A percentile compares a stretch with the other conserved stretches of the same genome.
These are phyloP conservation scores for Trichosporon faecale DNA, from an alignment of 1,284 basidiomycete genomes.

Conservation along the genomic window DNA sequence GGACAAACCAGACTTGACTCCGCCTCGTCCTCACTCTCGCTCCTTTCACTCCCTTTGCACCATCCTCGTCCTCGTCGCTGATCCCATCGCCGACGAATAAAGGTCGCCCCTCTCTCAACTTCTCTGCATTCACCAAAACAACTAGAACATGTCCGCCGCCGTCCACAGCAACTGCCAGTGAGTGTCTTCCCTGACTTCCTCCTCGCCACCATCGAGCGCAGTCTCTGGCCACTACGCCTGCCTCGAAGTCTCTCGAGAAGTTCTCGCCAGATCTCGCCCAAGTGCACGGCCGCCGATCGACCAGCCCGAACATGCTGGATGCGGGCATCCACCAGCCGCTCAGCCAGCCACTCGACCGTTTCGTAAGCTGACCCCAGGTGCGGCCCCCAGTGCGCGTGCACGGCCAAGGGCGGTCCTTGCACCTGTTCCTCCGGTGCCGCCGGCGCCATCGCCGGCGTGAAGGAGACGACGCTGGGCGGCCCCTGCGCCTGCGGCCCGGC, in stretches of 20 bases:
- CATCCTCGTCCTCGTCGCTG: too few relatives aligned
- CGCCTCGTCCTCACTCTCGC: neutral
- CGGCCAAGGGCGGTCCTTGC: neutral
- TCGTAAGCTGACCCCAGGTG: constrained; percentile 4
- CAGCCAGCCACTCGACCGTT: neutral
- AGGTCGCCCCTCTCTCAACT: neutral
- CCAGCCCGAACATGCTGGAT: neutral
- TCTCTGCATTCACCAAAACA: neutral
- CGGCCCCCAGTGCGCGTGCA: neutral
- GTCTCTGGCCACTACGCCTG: too few relatives aligned
- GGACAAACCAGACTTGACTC: neutral
- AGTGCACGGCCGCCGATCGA: neutral
- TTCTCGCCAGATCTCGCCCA: neutral
- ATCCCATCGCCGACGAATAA: neutral
- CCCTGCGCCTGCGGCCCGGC: constrained; percentile 5
- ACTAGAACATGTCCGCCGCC: neutral
- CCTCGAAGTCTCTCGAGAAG: neutral
- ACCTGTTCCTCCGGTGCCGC: neutral
- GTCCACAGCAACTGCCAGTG: neutral
- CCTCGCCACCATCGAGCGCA: too few relatives aligned
- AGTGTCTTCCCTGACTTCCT: neutral
- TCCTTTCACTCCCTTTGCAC: neutral
- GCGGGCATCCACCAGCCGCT: neutral
- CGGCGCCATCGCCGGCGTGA: neutral
- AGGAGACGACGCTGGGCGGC: neutral